A percentile compares a stretch with the other conserved stretches of the same genome.
Conservation (phyloP, 192 early-diverging fungal species). For the Geosiphon pyriformis region DNA sequence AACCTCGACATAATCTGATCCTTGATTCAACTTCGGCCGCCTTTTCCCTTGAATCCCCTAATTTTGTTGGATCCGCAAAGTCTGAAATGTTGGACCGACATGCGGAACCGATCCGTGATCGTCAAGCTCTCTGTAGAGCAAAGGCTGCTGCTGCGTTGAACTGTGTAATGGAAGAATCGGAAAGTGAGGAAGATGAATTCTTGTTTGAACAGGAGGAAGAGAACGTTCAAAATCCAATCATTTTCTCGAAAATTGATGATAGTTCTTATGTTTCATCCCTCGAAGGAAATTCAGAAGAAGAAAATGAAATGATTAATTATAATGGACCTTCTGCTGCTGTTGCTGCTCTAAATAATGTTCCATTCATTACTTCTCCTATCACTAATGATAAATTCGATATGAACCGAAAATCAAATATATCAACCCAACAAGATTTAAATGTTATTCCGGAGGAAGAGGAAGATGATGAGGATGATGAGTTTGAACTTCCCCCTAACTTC, state of each 20-base stretch:
- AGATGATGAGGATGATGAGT: constrained; percentile 18
- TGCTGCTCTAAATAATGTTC: neutral
- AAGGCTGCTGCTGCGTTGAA: neutral
- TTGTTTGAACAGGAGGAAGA: neutral
- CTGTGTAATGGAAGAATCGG: constrained; percentile 16
- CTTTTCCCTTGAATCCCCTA: neutral
- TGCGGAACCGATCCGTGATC: neutral
- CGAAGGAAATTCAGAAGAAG: neutral
- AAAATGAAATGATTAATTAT: neutral
- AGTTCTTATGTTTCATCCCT: neutral
- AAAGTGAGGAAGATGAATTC: neutral
- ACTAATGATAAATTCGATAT: neutral
- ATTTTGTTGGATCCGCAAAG: neutral
- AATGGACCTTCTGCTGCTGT: neutral
- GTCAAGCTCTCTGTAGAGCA: neutral
- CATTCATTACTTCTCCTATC: neutral
- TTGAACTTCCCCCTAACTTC: neutral
- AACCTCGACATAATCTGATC: neutral
- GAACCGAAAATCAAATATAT: neutral
- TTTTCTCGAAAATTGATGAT: neutral
- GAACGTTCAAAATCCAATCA: neutral
- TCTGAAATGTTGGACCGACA: constrained; percentile 1
- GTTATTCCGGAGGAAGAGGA: constrained; percentile 16
- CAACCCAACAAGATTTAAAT: constrained; percentile 11
- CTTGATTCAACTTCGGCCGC: neutral